Conservation (phyloP, 352 stramenopile genomes). For the Pilasporangium apinafurcum region DNA sequence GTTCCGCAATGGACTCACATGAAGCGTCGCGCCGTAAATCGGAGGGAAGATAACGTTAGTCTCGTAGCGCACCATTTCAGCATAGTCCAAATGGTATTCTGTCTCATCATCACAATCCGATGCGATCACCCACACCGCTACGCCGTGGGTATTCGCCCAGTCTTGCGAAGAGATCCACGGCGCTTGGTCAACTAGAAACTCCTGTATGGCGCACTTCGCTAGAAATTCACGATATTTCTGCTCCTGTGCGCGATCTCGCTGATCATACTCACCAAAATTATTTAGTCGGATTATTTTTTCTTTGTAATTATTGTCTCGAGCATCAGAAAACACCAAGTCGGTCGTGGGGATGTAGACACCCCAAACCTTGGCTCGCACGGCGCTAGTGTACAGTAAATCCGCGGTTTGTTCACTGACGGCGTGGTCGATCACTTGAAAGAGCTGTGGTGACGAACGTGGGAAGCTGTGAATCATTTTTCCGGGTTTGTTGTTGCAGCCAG, state of each 20-base stretch:
- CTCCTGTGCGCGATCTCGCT: conserved; percentile 10
- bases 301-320: no score
- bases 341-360: conserved; percentile 46
- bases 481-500: conserved; percentile 26
- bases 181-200: conserved; percentile 39
- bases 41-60: conserved; percentile 49
- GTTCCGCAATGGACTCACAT: conserved; percentile 50
- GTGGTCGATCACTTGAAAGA: conserved; percentile 36
- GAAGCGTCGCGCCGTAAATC: conserved; percentile 68
- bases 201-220: conserved; percentile 31
- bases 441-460: conserved; percentile 17
- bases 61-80: conserved; percentile 38
- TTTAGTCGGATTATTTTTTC: no score
- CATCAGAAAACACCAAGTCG: no score
- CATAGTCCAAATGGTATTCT: conserved; percentile 41
- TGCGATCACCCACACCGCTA: conserved; percentile 39
- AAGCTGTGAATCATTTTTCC: conserved; percentile 43
- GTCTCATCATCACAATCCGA: conserved; percentile 31
- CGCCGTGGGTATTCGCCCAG: conserved; percentile 15
- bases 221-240: conserved; percentile 33
- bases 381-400: conserved; percentile 49
- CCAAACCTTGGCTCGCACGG: conserved; percentile 50
- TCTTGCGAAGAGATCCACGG: conserved; percentile 3
- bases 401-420: conserved; percentile 37
- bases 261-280: no score